Conservation (phyloP, 2,329 filamentous ascomycete species). For the Ascochyta clinopodiicola region DNA sequence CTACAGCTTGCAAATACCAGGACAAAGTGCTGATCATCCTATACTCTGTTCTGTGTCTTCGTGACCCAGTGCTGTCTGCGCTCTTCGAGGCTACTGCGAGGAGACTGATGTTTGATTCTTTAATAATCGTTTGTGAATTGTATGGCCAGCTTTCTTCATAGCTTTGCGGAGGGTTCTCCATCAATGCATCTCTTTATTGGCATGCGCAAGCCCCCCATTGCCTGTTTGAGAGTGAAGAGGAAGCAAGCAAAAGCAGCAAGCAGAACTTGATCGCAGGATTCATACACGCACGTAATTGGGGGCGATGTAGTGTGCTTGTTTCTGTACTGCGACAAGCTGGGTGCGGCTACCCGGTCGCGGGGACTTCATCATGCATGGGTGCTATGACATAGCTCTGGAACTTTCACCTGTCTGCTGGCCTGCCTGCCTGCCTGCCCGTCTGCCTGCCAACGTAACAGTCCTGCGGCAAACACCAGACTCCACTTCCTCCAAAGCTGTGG, state of each 20-base stretch:
- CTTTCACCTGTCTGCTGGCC: slow-evolving; percentile 10
- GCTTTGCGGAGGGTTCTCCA: too few relatives aligned
- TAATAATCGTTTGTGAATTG: too few relatives aligned
- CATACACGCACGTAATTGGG: neutral
- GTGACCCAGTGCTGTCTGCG: neutral
- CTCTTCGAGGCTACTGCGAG: neutral
- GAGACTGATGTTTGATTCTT: too few relatives aligned
- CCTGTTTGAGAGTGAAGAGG: too few relatives aligned
- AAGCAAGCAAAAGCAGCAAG: too few relatives aligned
- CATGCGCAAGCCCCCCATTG: too few relatives aligned
- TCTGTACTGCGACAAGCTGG: neutral
- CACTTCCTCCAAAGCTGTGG: slow-evolving; percentile 17
- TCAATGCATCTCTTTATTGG: too few relatives aligned
- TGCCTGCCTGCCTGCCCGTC: neutral
- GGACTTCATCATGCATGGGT: slow-evolving; percentile 1
- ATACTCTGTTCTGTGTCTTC: neutral
- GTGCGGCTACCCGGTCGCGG: slow-evolving; percentile 1
- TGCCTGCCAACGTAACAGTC: neutral
- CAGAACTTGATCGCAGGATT: too few relatives aligned
- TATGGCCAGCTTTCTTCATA: too few relatives aligned
- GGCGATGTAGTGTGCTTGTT: neutral
- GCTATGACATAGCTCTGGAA: slow-evolving; percentile 16
- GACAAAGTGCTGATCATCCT: slow-evolving; percentile 16
- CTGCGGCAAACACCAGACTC: neutral
- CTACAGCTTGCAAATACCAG: slow-evolving; percentile 40